Evolutionary conservation across 2,329 filamentous ascomycete species (phyloP).

Genomic region (Didymella segeticola): DNA sequence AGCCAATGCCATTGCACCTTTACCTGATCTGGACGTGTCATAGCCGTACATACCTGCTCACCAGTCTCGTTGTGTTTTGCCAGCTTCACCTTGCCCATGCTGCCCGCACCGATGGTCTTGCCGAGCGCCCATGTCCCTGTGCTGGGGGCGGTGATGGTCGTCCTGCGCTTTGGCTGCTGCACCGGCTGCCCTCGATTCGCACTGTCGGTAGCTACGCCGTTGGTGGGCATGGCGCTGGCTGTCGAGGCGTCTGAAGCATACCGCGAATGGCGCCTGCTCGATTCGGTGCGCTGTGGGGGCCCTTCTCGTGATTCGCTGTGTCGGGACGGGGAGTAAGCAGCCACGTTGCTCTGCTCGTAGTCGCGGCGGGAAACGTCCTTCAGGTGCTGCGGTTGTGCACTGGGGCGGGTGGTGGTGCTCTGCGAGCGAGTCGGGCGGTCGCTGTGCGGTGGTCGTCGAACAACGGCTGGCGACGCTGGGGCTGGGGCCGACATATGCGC

Average conservation of each 20-base stretch:
- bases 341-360: slow-evolving; percentile 74
- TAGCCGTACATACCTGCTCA: slow-evolving; percentile 73
- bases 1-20: slow-evolving; percentile 1
- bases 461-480: slow-evolving; percentile 54
- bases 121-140: slow-evolving; percentile 92
- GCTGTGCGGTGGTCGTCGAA: slow-evolving; percentile 38
- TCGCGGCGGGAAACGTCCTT: slow-evolving; percentile 69
- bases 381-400: slow-evolving; percentile 43
- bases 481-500: slow-evolving; percentile 43
- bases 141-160: slow-evolving; percentile 83
- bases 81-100: slow-evolving; percentile 98
- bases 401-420: slow-evolving; percentile 44
- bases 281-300: slow-evolving; percentile 60
- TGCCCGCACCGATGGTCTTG: slow-evolving; percentile 96
- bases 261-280: slow-evolving; percentile 56
- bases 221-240: slow-evolving; percentile 46
- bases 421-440: slow-evolving; percentile 48
- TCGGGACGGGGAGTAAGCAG: slow-evolving; percentile 61
- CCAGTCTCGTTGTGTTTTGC: slow-evolving; percentile 88
- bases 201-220: slow-evolving; percentile 45
- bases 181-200: slow-evolving; percentile 29
- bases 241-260: slow-evolving; percentile 55
- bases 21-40: too few species aligned
- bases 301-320: slow-evolving; percentile 70
- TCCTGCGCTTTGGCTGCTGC: slow-evolving; percentile 59